Evolutionary conservation across 2,329 filamentous ascomycete genomes (phyloP), one percentile per base, ranked within the genome.

Genomic region (Stachybotrys chartarum): DNA sequence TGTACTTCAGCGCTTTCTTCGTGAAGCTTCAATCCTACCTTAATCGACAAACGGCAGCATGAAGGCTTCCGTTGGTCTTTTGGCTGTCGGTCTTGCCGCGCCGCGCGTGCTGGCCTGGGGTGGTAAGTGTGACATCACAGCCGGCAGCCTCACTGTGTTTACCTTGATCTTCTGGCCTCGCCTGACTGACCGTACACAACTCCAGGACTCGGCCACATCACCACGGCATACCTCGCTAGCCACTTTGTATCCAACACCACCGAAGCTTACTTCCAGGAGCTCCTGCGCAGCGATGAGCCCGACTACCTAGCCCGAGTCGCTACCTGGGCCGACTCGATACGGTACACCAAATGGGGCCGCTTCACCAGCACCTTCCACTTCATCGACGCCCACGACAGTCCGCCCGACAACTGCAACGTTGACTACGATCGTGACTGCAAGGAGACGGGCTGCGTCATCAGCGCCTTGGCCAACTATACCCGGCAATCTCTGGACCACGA

Each of bases 311-410:
- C 84, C 51, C 76, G 76, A 55, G 78, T 87, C 3, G 84, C 85
- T 3, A 82, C 82, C 10, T 88, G 85, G 85, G 84, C 85, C 32
- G 85, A 88, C 70, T 83, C 77, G 45, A 77, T 85, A 67, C 78
- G 84, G 30, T 87, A 87, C 71, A 85, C 81, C 7, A 76, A 78
- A 67, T 84, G 81, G 73, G 84, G 82, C 14, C 75, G 75, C 44
- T 87, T 83, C 68, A 83, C 80, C 8, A 80, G 76, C 59, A 78
- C 78, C 39, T 86, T 85, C 68, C 85, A 88, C 75, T 88, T 83
- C 72, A 87, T 88, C 70, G 85, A 87, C 66, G 84, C 84, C 57
- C 78, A 85, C 63, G 85, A 88, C 69, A 68, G 71, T 61, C 85
- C 85, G 55, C 84, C 84, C 1, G 63, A 64, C 16, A 72, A 69